These are phyloP conservation scores for Trypanosoma caninum DNA, from an alignment of 208 protist genomes.

Conservation along the genomic window DNA sequence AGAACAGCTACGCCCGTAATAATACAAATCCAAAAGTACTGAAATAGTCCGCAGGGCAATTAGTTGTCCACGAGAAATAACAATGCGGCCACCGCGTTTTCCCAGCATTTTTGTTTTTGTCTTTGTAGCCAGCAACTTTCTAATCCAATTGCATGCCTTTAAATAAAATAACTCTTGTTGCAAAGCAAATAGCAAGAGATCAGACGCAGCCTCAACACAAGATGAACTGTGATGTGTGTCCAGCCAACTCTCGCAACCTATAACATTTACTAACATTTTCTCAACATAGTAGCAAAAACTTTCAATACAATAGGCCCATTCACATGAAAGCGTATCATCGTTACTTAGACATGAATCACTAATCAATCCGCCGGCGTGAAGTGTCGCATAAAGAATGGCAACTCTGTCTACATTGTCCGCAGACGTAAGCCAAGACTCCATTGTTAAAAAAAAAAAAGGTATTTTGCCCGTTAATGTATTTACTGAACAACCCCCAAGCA, in stretches of 20 bases:
- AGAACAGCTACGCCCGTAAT: background rate
- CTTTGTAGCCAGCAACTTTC: conserved; percentile 9
- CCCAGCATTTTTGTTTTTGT: background rate
- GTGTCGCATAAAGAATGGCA: conserved; percentile 20
- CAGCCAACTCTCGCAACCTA: conserved; percentile 6
- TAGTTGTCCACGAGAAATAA: conserved; percentile 17
- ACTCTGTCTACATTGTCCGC: conserved; percentile 19
- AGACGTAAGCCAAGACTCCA: conserved; percentile 8
- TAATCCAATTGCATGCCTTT: conserved; percentile 12
- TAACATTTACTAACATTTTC: conserved; percentile 13
- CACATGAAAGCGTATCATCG: background rate
- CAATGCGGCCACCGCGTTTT: background rate
- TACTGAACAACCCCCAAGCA: conserved; percentile 15
- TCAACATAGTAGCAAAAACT: conserved; percentile 19
- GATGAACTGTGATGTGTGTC: background rate
- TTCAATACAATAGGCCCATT: conserved; percentile 7
- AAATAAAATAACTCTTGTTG: conserved; percentile 17
- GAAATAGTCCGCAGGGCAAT: conserved; percentile 23
- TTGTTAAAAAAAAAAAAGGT: conserved; percentile 8
- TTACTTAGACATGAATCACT: conserved; percentile 3
- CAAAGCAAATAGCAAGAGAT: conserved; percentile 21
- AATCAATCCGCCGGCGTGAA: conserved; percentile 20
- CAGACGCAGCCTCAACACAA: conserved; percentile 14
- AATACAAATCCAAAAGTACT: conserved; percentile 7
- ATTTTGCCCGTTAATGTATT: conserved; percentile 2